A percentile compares a stretch with the other conserved stretches of the same genome.
Evolutionary conservation across 2,329 filamentous ascomycete genomes (phyloP).

Genomic region (Blastomyces parvus): DNA sequence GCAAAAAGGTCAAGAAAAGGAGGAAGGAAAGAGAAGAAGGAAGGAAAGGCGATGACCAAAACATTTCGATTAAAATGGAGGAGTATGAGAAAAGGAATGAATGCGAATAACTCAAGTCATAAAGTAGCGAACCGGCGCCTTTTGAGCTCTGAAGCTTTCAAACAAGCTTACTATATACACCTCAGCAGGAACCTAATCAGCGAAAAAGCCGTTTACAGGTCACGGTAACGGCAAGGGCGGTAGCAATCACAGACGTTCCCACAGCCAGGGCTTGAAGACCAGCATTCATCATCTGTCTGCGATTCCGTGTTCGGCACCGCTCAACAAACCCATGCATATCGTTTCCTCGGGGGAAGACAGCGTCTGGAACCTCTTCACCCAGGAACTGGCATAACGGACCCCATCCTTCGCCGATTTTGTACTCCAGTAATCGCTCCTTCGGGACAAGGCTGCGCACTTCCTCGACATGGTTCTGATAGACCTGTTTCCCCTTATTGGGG

Average conservation of each 20-base stretch:
- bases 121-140: neutral
- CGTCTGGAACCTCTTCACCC: conserved; percentile 42
- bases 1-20: no score
- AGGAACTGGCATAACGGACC: conserved; percentile 47
- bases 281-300: conserved; percentile 48
- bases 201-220: conserved; percentile 33
- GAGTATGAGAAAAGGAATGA: neutral
- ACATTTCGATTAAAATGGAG: neutral
- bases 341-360: conserved; percentile 44
- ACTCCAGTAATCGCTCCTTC: conserved; percentile 44
- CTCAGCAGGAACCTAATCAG: conserved; percentile 12
- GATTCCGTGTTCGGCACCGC: conserved; percentile 44
- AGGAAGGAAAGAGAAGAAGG: neutral
- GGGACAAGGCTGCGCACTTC: conserved; percentile 42
- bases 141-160: neutral
- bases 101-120: neutral
- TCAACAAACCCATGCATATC: conserved; percentile 48
- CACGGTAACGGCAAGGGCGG: conserved; percentile 33
- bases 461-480: conserved; percentile 50
- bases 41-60: neutral
- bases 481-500: conserved; percentile 53
- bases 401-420: conserved; percentile 47
- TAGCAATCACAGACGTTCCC: conserved; percentile 40
- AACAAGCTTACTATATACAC: neutral
- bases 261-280: conserved; percentile 43